These are phyloP conservation scores for Cladorrhinum sp. DNA, from an alignment of 2,329 filamentous ascomycete species.

Conservation along the genomic window DNA sequence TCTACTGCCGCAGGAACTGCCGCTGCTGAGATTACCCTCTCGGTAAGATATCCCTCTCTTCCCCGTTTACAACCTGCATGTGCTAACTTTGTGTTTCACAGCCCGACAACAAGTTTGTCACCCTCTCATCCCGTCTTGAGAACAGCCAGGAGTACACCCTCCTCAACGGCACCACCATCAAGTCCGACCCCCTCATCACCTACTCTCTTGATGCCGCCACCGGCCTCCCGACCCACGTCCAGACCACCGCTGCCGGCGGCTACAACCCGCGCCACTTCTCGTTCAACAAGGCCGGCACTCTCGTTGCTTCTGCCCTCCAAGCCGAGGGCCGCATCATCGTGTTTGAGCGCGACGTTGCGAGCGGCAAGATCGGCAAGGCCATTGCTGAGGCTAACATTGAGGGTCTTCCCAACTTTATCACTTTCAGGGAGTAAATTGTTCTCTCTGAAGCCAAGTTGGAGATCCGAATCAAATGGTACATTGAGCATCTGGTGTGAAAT, in stretches of 20 bases:
- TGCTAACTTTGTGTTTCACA: constrained; percentile 27
- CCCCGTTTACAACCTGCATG: constrained; percentile 1
- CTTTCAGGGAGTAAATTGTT: constrained; percentile 43
- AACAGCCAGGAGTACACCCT: constrained; percentile 49
- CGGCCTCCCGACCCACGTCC: constrained; percentile 54
- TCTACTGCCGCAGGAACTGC: constrained; percentile 40
- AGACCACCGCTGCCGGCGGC: constrained; percentile 63
- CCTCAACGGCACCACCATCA: constrained; percentile 41
- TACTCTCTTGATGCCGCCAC: constrained; percentile 53
- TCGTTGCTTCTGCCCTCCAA: constrained; percentile 66
- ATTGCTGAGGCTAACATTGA: constrained; percentile 41
- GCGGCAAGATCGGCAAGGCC: constrained; percentile 53
- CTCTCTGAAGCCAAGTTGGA: too few species aligned
- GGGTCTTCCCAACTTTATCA: constrained; percentile 45
- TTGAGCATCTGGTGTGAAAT: not conserved
- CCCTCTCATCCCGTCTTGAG: constrained; percentile 67
- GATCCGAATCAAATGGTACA: too few species aligned
- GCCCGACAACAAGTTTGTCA: constrained; percentile 60
- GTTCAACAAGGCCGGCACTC: constrained; percentile 60
- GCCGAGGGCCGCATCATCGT: constrained; percentile 58
- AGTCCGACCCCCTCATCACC: constrained; percentile 63
- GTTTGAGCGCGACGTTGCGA: constrained; percentile 55
- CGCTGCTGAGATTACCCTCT: constrained; percentile 56
- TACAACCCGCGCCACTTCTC: constrained; percentile 64
- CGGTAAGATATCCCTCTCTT: constrained; percentile 42